Base-by-base conservation (phyloP, 805 yeast species). In the Wickerhamomyces xylosicus region DNA sequence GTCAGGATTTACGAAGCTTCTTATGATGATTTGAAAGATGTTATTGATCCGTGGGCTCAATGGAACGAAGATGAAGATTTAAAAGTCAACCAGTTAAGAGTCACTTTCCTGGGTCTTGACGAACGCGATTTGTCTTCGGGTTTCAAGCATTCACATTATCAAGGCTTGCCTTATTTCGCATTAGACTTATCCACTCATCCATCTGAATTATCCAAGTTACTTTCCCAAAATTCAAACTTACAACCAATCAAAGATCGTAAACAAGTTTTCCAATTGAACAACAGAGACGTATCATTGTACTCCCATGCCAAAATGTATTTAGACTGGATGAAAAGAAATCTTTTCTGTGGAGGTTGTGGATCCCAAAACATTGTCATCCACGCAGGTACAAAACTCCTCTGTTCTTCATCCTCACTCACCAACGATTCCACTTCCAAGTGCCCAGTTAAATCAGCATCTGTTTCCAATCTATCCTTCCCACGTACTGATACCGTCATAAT, bases 311-410 rank as follows among this genome's bases (percentile, higher is more conserved):
- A 79, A 42, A 85, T 83, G 78, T 83, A 79, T 54, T 54, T 87
- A 39, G 96, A 90, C 59, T 90, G 97, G 96, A 64, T 84, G 35
- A 59, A 62, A 41, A 74, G 86, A 41, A 81, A 79, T 57, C 66
- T 69, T 44, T 85, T 71, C 60, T 90, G 98, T 56, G 90, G 94
- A 1, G 92, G 92, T 0, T 90, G 98, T 64, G 97, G 95, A 0
- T 51, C 69, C 0, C 61, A 57, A 40, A 74, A 73, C 17, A 63
- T 73, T 13, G 77, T 82, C 2, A 66, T 77, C 10, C 75, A 79
- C 42, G 82, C 77, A 0, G 90, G 92, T 2, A 77, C 85, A 0
- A 74, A 77, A 53, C 50, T 79, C 27, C 40, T 47, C 3, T 80
- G 89, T 53, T 61, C 72, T 3, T 31, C 33, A 11, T 17, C 19